phyloP scores from a whole-genome alignment of 2,329 filamentous ascomycete genomes.

The Fusarium coicis region DNA sequence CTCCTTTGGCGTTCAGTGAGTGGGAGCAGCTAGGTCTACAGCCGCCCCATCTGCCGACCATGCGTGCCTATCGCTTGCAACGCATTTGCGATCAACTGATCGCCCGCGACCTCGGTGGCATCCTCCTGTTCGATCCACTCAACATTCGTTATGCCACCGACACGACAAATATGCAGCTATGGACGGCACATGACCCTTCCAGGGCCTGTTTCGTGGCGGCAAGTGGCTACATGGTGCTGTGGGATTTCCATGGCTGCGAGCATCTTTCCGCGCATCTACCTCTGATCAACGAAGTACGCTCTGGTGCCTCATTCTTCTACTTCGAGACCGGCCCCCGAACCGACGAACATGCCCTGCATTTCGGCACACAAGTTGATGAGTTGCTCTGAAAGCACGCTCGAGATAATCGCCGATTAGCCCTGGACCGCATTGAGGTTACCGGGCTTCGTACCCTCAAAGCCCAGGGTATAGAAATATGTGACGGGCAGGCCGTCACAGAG shows the following conservation, averaged over 20 bases:
- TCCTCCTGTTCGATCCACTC: background rate
- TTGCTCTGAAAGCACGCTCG: background rate
- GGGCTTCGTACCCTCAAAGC: background rate
- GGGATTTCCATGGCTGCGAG: background rate
- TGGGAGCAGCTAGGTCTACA: background rate
- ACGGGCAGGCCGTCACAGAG: background rate
- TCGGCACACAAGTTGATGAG: background rate
- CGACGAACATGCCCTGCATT: background rate
- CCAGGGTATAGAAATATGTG: background rate
- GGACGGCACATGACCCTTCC: background rate
- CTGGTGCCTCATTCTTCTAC: background rate
- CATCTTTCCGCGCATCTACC: background rate
- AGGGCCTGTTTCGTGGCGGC: background rate
- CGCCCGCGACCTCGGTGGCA: rapidly evolving
- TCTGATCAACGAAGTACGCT: background rate
- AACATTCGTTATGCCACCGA: background rate
- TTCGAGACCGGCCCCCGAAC: background rate
- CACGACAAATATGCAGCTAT: background rate
- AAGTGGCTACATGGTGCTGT: background rate
- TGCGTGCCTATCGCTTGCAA: background rate
- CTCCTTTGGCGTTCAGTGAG: background rate
- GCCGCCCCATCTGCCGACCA: background rate
- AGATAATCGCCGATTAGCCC: background rate
- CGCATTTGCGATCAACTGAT: background rate
- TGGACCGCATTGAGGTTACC: background rate